A percentile compares a stretch with the other conserved stretches of the same genome.
Conservation (phyloP, 2,329 filamentous ascomycete species). For the Xylariaceae sp. region DNA sequence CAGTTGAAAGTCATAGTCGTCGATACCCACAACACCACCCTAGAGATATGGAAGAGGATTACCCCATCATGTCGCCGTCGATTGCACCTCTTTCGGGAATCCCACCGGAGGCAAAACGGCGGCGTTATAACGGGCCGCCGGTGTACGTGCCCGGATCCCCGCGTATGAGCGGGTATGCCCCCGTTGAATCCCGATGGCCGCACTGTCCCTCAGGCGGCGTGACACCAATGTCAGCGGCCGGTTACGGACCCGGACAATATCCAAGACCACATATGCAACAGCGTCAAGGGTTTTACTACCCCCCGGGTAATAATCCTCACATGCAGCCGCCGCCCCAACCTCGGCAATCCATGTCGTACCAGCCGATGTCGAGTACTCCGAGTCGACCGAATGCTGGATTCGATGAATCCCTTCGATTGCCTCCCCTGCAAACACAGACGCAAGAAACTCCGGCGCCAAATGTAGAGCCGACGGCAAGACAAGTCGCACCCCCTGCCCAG, state of each 20-base stretch:
- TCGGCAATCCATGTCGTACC: slow-evolving; percentile 38
- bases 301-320: slow-evolving; percentile 24
- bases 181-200: slow-evolving; percentile 32
- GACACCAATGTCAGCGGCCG: slow-evolving; percentile 24
- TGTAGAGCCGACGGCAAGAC: slow-evolving; percentile 17
- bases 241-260: slow-evolving; percentile 29
- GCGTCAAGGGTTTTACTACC: slow-evolving; percentile 16
- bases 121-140: slow-evolving; percentile 30
- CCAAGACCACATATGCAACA: slow-evolving; percentile 25
- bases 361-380: slow-evolving; percentile 29
- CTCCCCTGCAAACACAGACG: slow-evolving; percentile 46
- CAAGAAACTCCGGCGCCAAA: slow-evolving; percentile 27
- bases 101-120: slow-evolving; percentile 32
- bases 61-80: slow-evolving; percentile 33
- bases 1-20: slow-evolving; percentile 57
- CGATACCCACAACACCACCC: slow-evolving; percentile 46
- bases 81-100: slow-evolving; percentile 13
- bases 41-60: slow-evolving; percentile 38
- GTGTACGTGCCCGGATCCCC: slow-evolving; percentile 37
- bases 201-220: slow-evolving; percentile 27
- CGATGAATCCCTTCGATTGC: slow-evolving; percentile 50
- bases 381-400: slow-evolving; percentile 43
- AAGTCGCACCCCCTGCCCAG: slow-evolving; percentile 9
- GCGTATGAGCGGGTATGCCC: slow-evolving; percentile 31
- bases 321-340: slow-evolving; percentile 57